A percentile compares a stretch with the other conserved stretches of the same genome.
Conservation (phyloP, 345 rosid species). For the Pistacia atlantica region DNA sequence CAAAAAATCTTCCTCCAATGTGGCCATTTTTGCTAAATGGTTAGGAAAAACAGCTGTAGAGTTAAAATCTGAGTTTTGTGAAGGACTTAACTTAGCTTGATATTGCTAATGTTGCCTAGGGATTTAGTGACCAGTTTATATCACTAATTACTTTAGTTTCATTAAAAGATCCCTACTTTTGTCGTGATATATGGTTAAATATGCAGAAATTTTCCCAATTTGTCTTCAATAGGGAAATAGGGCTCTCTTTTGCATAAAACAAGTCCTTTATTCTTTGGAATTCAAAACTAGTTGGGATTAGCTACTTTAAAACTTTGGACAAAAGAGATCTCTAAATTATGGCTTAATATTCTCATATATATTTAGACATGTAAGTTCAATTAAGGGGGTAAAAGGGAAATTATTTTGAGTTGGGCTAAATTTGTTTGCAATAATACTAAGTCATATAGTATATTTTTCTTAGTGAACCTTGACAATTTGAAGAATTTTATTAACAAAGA, state of each 20-base stretch:
- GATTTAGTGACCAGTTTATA: background rate
- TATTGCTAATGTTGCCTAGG: background rate
- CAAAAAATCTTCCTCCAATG: no score
- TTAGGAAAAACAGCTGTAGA: background rate
- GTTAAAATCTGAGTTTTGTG: background rate
- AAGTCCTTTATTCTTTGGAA: background rate
- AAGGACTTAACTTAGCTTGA: background rate
- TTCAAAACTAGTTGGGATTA: background rate
- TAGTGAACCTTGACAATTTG: no score
- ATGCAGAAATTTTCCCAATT: no score
- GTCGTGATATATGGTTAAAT: background rate
- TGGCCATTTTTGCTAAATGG: no score
- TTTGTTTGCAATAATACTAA: background rate
- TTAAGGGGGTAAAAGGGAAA: background rate
- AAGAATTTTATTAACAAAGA: no score
- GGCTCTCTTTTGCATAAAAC: background rate
- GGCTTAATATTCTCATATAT: background rate
- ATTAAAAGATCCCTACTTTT: background rate
- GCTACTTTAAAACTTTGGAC: background rate
- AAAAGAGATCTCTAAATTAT: background rate
- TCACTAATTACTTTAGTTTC: background rate
- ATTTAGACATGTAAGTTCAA: background rate
- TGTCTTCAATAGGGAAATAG: no score
- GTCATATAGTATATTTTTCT: no score
- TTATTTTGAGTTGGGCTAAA: background rate